Evolutionary conservation across 2,329 filamentous ascomycete species (phyloP).

Genomic region (Bipolaris sorokiniana): DNA sequence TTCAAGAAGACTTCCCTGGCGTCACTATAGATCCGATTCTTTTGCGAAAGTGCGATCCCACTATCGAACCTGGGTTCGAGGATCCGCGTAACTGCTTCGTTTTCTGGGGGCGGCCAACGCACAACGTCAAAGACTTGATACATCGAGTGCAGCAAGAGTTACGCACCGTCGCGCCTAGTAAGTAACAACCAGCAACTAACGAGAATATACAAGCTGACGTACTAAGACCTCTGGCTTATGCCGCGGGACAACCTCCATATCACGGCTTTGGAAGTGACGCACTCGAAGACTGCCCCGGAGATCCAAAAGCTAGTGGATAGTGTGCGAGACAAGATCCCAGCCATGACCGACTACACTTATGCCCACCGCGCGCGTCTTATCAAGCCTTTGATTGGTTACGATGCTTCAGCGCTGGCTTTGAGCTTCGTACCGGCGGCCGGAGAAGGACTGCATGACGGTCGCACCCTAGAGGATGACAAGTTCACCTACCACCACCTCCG

Average conservation of each 20-base stretch:
- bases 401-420: conserved; percentile 82
- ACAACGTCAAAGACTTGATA: conserved; percentile 72
- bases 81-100: conserved; percentile 84
- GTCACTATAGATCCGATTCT: conserved; percentile 80
- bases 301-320: conserved; percentile 67
- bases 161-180: conserved; percentile 70
- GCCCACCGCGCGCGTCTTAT: conserved; percentile 75
- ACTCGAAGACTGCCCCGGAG: conserved; percentile 73
- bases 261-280: conserved; percentile 83
- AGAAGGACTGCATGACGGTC: conserved; percentile 54
- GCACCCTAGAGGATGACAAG: conserved; percentile 59
- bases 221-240: conserved; percentile 82
- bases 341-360: conserved; percentile 70
- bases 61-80: conserved; percentile 69
- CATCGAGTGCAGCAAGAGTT: conserved; percentile 71
- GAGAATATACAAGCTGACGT: conserved; percentile 10
- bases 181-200: conserved; percentile 35
- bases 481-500: conserved; percentile 94
- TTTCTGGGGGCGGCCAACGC: conserved; percentile 84
- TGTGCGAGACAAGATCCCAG: conserved; percentile 62
- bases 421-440: conserved; percentile 83
- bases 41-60: conserved; percentile 68
- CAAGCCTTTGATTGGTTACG: conserved; percentile 82
- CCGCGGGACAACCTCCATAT: conserved; percentile 79
- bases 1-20: conserved; percentile 70